phyloP scores from a whole-genome alignment of 83 land plant genomes.

The Picea abies region DNA sequence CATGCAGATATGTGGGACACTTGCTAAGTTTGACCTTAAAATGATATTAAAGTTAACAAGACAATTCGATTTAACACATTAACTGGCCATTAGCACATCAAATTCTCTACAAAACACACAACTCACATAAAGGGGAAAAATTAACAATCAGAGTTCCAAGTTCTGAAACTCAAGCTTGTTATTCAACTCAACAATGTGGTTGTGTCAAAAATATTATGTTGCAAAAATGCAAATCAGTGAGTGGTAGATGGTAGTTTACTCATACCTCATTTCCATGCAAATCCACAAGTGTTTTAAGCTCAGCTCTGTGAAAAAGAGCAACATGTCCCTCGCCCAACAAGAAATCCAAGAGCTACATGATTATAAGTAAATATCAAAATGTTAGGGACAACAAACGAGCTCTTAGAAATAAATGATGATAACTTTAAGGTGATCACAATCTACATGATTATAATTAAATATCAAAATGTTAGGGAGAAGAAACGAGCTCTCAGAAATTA shows the following conservation, averaged over 20 bases:
- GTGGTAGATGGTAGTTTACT: neutral
- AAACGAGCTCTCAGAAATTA: neutral
- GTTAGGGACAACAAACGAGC: neutral
- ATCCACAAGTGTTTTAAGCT: slow-evolving; percentile 37
- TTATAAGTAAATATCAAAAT: neutral
- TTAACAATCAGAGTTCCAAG: too few relatives aligned
- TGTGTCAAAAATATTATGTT: neutral
- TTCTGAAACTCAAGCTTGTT: too few relatives aligned
- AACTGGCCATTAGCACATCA: neutral
- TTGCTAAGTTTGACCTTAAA: neutral
- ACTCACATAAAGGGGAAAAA: neutral
- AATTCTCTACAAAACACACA: neutral
- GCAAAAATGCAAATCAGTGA: neutral
- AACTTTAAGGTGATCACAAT: neutral
- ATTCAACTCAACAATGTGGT: neutral
- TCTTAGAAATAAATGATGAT: neutral
- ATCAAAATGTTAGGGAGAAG: neutral
- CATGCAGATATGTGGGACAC: neutral
- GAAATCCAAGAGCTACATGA: slow-evolving; percentile 37
- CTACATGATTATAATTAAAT: slow-evolving; percentile 25
- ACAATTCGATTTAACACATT: neutral
- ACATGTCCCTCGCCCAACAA: slow-evolving; percentile 33
- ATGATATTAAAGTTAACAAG: neutral
- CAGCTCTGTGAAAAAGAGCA: slow-evolving; percentile 44
- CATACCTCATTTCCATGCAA: slow-evolving; percentile 49